Base-by-base conservation (phyloP, 192 early-diverging fungal genomes). In the Gaertneriomyces semiglobifer region DNA sequence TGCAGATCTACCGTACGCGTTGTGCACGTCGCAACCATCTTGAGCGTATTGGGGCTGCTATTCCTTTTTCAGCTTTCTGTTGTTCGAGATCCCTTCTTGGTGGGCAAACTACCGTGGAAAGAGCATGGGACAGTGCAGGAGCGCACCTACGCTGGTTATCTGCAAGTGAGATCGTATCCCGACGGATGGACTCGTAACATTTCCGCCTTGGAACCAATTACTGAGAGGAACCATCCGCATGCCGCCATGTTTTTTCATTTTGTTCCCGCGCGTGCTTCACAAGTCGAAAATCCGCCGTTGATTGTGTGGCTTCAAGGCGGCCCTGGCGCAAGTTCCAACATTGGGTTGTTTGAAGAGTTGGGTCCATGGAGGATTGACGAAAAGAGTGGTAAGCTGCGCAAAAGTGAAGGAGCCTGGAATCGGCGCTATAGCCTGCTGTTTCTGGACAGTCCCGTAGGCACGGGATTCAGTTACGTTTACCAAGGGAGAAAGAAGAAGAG, bases 381-480 rank as follows among this genome's bases (percentile, higher is more conserved):
- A 19, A 16, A 1, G 19, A 77, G 82, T 38, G 73, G 84, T 52
- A 78, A 74, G 42, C 78, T 90, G 45, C 64, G 66, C 8, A 69
- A 85, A 7, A 73, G 82, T 46, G 63, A 75, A 16, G 48, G 78
- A 39, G 75, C 81, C 4, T 93, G 92, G 92, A 84, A 82, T 43
- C 79, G 85, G 45, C 73, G 89, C 43, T 88, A 88, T 60, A 84
- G 86, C 47, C 66, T 93, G 72, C 72, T 93, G 11, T 90, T 89
- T 44, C 84, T 93, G 43, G 92, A 93, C 69, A 88, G 89, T 62
- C 92, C 92, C 7, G 89, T 88, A 7, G 92, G 92, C n/a, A 86
- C 87, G 9, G 90, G 92, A 53, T 83, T 58, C 62, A 71, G 68
- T 47, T 66, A 42, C 51, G 73, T 83, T 12, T 57, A 33, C 39